phyloP scores from a whole-genome alignment of 345 rosid genomes.

The Orychophragmus violaceus region DNA sequence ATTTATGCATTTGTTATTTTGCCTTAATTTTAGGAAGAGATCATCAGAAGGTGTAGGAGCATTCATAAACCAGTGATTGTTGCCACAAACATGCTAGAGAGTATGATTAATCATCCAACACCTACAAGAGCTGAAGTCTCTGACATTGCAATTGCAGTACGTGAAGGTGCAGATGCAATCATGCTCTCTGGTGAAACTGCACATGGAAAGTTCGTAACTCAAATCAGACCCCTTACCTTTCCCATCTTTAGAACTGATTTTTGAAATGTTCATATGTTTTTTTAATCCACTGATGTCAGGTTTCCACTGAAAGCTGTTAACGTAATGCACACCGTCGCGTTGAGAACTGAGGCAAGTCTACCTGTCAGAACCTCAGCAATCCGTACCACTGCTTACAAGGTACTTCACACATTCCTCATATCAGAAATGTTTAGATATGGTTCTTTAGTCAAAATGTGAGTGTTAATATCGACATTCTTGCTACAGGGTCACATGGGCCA shows the following conservation, averaged over 20 bases:
- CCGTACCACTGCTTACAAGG: conserved; percentile 50
- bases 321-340: conserved; percentile 92
- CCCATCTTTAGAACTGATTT: background rate
- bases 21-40: conserved; percentile 58
- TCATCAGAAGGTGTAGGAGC: conserved; percentile 76
- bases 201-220: conserved; percentile 74
- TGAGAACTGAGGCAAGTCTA: conserved; percentile 81
- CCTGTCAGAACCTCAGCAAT: conserved; percentile 53
- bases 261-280: background rate
- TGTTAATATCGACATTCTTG: conserved; percentile 18
- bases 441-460: background rate
- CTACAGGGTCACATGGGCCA: conserved; percentile 88
- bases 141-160: conserved; percentile 92
- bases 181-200: conserved; percentile 99
- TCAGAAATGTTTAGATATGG: background rate
- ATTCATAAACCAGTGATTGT: conserved; percentile 94
- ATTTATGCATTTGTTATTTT: background rate
- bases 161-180: conserved; percentile 93
- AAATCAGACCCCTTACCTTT: background rate
- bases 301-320: conserved; percentile 88
- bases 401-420: conserved; percentile 20
- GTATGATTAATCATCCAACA: conserved; percentile 96
- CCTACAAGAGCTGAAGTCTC: conserved; percentile 99
- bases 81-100: conserved; percentile 96
- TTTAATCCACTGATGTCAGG: conserved; percentile 31